Evolutionary conservation across 108 stramenopile genomes (phyloP), one percentile per base, ranked within the genome.

Genomic region (Skeletonema tropicum): DNA sequence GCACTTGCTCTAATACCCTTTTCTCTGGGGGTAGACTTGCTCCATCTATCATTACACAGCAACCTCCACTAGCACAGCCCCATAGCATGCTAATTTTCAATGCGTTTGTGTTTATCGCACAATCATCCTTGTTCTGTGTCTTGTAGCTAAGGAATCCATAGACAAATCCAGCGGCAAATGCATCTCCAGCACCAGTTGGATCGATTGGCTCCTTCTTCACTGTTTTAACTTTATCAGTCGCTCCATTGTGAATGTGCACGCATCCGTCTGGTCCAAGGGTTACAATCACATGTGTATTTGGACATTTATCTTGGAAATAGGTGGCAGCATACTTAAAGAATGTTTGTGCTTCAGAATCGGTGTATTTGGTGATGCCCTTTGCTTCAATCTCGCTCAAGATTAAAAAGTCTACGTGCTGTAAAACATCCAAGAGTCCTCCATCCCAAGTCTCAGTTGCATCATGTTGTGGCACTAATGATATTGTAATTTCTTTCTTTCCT

Each of bases 111-210:
- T n/a, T 15, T 11, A 68, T 17, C 17, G 0, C n/a, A 9, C 3
- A 36, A 60, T 46, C 41, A 36, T 32, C 63, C 32, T 19, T 21
- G 41, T 68, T 63, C 67, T 82, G 73, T 19, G 41, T 49, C 78
- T 79, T 85, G 4, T 17, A 19, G 14, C 33, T 8, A 21, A 66
- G 65, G n/a, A 87, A 61, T 8, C 90, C 93, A 71, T 86, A 68
- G 19, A 94, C 45, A 65, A 94, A 94, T 46, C 93, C 93, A 21
- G 93, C 88, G 7, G 88, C 79, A 68, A 94, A 94, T 4, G 90
- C 80, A 83, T 94, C 93, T 15, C 93, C 93, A 14, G 93, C 93
- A 15, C 93, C 93, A 38, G 93, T 94, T 7, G 90, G 89, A 79
- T 94, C 93, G 6, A 82, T 65, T 35, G 84, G 77, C 17, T 73